phyloP scores from a whole-genome alignment of 768 basidiomycete species.

The Rhizopogon rudus region DNA sequence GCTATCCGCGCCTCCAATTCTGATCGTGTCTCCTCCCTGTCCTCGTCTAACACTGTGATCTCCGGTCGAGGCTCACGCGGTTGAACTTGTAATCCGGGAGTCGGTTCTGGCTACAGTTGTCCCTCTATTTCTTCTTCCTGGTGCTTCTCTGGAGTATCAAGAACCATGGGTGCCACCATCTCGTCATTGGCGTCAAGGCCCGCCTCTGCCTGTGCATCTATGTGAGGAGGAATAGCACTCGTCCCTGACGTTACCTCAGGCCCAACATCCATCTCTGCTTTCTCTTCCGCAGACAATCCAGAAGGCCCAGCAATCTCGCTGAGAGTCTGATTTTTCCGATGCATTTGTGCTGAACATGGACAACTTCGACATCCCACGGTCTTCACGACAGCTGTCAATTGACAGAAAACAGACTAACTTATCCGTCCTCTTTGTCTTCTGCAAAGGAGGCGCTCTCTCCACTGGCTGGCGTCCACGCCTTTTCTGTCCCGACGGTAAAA shows the following conservation, averaged over 20 bases:
- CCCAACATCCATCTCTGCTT: conserved; percentile 7
- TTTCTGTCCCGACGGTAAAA: conserved; percentile 69
- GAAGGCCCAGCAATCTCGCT: conserved; percentile 24
- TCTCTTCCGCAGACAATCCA: conserved; percentile 14
- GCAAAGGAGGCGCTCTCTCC: conserved; percentile 41
- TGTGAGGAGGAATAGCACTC: neutral
- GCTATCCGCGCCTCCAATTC: conserved; percentile 23
- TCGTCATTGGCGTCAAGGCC: neutral
- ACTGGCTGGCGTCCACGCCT: conserved; percentile 51
- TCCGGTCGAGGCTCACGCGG: neutral
- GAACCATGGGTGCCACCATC: conserved; percentile 5
- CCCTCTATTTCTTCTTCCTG: neutral
- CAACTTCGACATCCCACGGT: conserved; percentile 37
- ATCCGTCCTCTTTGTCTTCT: conserved; percentile 47
- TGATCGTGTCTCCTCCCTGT: conserved; percentile 7
- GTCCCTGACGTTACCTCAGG: neutral
- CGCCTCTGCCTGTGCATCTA: neutral
- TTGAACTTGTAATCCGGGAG: conserved; percentile 3
- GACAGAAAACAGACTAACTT: neutral
- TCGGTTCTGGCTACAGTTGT: neutral
- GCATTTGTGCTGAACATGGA: conserved; percentile 43
- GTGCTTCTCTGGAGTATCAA: conserved; percentile 7
- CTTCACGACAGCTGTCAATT: conserved; percentile 4
- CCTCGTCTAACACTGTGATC: neutral
- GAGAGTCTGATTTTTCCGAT: conserved; percentile 39